Conservation (phyloP, 352 stramenopile species). For the Pythium chondricola region DNA sequence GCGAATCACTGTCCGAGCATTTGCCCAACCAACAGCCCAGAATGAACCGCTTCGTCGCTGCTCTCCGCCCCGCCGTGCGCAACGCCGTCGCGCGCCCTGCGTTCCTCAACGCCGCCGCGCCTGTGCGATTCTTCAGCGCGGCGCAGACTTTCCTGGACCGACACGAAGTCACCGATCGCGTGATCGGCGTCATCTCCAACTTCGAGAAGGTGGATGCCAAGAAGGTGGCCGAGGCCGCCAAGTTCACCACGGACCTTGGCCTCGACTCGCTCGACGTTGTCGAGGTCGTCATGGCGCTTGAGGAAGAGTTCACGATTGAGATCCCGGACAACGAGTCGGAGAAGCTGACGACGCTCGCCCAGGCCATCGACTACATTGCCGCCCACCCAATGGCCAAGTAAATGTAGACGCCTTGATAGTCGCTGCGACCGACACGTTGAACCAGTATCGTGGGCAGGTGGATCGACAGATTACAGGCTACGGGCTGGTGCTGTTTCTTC, state of each 20-base stretch:
- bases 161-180: slow-evolving; percentile 94
- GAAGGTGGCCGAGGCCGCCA: slow-evolving; percentile 89
- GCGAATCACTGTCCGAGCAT: neutral
- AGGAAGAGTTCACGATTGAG: slow-evolving; percentile 99
- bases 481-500: no score
- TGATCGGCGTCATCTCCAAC: slow-evolving; percentile 98
- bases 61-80: slow-evolving; percentile 59
- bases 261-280: slow-evolving; percentile 98
- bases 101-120: slow-evolving; percentile 22
- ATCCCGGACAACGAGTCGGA: slow-evolving; percentile 99
- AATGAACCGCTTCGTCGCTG: slow-evolving; percentile 78
- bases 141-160: slow-evolving; percentile 86
- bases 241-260: slow-evolving; percentile 97
- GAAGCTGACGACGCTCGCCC: slow-evolving; percentile 95
- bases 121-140: slow-evolving; percentile 63
- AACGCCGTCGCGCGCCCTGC: slow-evolving; percentile 42
- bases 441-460: no score
- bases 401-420: slow-evolving; percentile 33
- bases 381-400: slow-evolving; percentile 99
- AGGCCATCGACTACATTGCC: slow-evolving; percentile 98
- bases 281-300: slow-evolving; percentile 98
- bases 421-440: neutral
- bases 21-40: neutral
- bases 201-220: slow-evolving; percentile 98
- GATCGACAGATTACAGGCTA: no score